phyloP scores from a whole-genome alignment of 2,329 filamentous ascomycete species.

The Colletotrichum cuscutae region DNA sequence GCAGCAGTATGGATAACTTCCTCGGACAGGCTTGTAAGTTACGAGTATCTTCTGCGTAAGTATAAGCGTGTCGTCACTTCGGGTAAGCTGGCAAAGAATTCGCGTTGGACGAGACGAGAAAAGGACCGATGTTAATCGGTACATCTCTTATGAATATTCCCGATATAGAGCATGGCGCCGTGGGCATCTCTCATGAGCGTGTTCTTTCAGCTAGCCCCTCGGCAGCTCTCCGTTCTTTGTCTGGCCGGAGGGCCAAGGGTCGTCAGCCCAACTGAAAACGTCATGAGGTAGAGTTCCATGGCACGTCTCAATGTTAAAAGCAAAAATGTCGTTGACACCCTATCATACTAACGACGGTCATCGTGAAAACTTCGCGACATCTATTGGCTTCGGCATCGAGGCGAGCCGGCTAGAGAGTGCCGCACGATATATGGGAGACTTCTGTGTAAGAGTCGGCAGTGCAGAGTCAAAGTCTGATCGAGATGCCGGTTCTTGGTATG shows the following conservation, averaged over 20 bases:
- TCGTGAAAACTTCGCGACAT: background rate
- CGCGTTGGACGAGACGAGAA: background rate
- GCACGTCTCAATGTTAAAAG: slow-evolving; percentile 11
- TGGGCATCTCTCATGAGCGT: background rate
- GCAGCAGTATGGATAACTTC: background rate
- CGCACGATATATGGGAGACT: slow-evolving; percentile 10
- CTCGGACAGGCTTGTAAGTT: background rate
- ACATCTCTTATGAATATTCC: background rate
- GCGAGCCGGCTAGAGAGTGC: slow-evolving; percentile 14
- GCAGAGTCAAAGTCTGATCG: slow-evolving; percentile 24
- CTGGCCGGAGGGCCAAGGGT: background rate
- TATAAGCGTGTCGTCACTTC: background rate
- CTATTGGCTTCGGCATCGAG: background rate
- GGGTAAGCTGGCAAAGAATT: background rate
- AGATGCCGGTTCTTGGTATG: background rate
- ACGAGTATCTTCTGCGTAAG: background rate
- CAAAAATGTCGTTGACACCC: background rate
- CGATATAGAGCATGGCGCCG: slow-evolving; percentile 15
- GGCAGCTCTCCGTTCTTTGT: slow-evolving; percentile 21
- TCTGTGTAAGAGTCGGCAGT: slow-evolving; percentile 5
- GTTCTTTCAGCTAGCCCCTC: slow-evolving; percentile 12
- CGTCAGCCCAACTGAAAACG: slow-evolving; percentile 16
- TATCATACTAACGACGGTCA: background rate
- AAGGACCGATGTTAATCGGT: background rate
- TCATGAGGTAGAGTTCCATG: slow-evolving; percentile 15